These are phyloP conservation scores for Debaryomyces prosopidis DNA, from an alignment of 805 yeast species.

Conservation along the genomic window DNA sequence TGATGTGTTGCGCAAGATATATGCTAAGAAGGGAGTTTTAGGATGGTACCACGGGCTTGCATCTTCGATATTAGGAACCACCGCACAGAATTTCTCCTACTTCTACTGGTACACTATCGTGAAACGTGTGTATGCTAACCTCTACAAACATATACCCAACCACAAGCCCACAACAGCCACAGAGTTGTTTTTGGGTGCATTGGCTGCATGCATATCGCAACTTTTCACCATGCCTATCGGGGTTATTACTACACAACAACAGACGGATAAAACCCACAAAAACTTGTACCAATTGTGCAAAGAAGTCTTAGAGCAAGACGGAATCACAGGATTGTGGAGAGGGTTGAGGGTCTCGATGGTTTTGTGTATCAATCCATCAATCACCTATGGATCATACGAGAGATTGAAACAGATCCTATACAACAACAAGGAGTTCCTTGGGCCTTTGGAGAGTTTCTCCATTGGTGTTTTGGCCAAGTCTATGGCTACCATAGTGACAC, in stretches of 20 bases:
- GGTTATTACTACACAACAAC: constrained; percentile 65
- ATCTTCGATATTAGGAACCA: constrained; percentile 67
- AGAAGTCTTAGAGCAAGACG: constrained; percentile 62
- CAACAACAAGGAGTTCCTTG: constrained; percentile 43
- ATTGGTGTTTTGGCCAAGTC: constrained; percentile 81
- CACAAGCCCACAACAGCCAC: constrained; percentile 54
- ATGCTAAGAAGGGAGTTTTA: constrained; percentile 56
- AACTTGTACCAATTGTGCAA: constrained; percentile 33
- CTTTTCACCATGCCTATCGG: constrained; percentile 79
- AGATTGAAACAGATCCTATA: constrained; percentile 57
- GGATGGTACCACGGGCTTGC: constrained; percentile 76
- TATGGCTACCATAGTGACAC: constrained; percentile 76
- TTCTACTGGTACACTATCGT: constrained; percentile 86
- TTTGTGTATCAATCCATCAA: constrained; percentile 79
- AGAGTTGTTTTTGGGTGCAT: constrained; percentile 73
- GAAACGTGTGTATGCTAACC: constrained; percentile 52
- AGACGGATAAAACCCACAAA: constrained; percentile 47
- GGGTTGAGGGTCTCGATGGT: constrained; percentile 81
- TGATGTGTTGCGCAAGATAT: constrained; percentile 64
- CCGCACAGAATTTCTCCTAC: constrained; percentile 78
- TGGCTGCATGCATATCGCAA: constrained; percentile 83
- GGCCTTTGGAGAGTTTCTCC: constrained; percentile 64
- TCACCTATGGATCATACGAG: constrained; percentile 81
- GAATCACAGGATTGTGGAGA: constrained; percentile 74
- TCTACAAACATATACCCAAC: constrained; percentile 34